Percentiles rank a stretch among this genome's conserved stretches.
phyloP scores from a whole-genome alignment of 2,329 filamentous ascomycete species.

The Pseudogymnoascus sp. region DNA sequence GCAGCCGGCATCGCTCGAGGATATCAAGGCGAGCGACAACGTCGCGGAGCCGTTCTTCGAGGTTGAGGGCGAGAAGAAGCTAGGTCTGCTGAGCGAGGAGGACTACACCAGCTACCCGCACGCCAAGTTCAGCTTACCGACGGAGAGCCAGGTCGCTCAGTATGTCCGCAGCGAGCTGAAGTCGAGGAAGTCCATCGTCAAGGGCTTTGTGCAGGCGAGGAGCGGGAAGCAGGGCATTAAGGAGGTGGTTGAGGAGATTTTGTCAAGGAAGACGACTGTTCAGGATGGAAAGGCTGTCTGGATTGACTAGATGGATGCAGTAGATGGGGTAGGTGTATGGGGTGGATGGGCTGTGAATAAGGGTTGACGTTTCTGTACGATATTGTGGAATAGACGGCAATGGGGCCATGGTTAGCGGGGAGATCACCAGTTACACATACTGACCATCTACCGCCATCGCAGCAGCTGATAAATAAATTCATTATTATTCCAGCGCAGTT shows the following conservation, averaged over 20 bases:
- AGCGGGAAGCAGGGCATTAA: conserved; percentile 60
- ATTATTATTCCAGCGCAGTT: background rate
- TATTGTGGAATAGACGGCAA: background rate
- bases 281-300: conserved; percentile 30
- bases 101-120: conserved; percentile 71
- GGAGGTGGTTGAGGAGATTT: conserved; percentile 59
- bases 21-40: conserved; percentile 45
- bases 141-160: conserved; percentile 51
- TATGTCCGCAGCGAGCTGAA: conserved; percentile 34
- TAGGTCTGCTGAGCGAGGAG: conserved; percentile 53
- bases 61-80: conserved; percentile 34
- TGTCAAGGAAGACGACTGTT: conserved; percentile 52
- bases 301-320: conserved; percentile 10
- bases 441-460: background rate
- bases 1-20: conserved; percentile 65
- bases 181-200: conserved; percentile 50
- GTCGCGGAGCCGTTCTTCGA: conserved; percentile 63
- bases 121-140: conserved; percentile 55
- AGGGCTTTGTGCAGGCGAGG: conserved; percentile 50
- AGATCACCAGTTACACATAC: background rate
- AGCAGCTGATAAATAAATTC: background rate
- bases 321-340: background rate
- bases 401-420: background rate
- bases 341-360: background rate
- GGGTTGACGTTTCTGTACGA: background rate